Conservation (phyloP, 1,284 basidiomycete genomes). For the Ceratobasidium sp. region DNA sequence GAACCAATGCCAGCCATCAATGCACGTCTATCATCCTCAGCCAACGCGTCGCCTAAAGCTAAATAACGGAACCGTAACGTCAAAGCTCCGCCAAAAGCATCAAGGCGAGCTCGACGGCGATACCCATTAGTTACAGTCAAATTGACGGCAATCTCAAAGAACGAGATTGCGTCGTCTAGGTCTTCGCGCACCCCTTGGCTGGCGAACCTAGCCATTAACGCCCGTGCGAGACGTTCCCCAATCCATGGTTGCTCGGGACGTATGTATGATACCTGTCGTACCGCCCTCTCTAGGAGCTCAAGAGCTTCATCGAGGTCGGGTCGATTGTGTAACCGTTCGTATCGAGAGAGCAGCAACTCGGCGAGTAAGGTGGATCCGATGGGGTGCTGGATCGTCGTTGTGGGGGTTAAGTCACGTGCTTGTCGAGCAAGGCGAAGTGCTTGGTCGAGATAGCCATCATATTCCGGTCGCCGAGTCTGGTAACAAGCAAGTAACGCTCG, state of each 20-base stretch:
- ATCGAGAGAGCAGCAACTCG: slow-evolving; percentile 20
- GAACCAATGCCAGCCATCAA: slow-evolving; percentile 1
- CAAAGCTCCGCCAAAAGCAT: neutral
- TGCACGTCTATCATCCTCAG: neutral
- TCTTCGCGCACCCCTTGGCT: neutral
- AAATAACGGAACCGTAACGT: slow-evolving; percentile 86
- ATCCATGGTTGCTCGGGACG: slow-evolving; percentile 23
- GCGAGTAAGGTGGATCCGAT: slow-evolving; percentile 20
- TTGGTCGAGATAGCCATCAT: neutral
- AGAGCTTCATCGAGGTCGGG: neutral
- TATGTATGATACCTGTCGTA: slow-evolving; percentile 14
- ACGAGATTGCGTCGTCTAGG: slow-evolving; percentile 17
- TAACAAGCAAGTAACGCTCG: slow-evolving; percentile 19
- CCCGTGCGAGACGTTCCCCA: slow-evolving; percentile 14
- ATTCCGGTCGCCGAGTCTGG: slow-evolving; percentile 1
- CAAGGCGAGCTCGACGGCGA: slow-evolving; percentile 6
- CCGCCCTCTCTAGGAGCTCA: slow-evolving; percentile 4
- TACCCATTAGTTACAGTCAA: slow-evolving; percentile 9
- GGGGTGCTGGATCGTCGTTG: neutral
- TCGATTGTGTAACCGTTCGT: slow-evolving; percentile 7
- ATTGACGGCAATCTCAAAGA: slow-evolving; percentile 15
- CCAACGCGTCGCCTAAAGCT: slow-evolving; percentile 63
- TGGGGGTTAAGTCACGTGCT: neutral
- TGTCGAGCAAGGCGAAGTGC: neutral
- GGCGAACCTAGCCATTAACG: slow-evolving; percentile 15